Evolutionary conservation across 2,329 filamentous ascomycete genomes (phyloP), one percentile per base, ranked within the genome.

Genomic region (Colletotrichum viniferum): DNA sequence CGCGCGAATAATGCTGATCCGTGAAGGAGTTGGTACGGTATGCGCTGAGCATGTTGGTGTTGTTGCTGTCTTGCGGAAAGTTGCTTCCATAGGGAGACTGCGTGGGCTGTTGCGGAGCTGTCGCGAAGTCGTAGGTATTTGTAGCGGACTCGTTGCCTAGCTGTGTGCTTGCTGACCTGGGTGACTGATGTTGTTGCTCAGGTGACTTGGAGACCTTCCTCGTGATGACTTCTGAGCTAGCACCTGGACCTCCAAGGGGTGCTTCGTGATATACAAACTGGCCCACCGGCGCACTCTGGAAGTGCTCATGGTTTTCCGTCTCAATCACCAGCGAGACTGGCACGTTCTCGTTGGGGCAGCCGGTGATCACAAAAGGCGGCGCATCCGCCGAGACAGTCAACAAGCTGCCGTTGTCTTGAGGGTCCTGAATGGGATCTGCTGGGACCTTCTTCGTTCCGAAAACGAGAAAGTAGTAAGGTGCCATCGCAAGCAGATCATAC

Each of bases 391-490:
- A 91, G 79, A 98, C 88, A 34, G 90, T 90, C 84, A 97, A 98
- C 77, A 93, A 90, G 24, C 91, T 90, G 78, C 90, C 85, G 69
- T 83, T 85, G 76, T 92, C 90, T 85, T 87, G 91, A 78, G 84
- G 88, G 82, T 86, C 86, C 81, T 93, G 93, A 61, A 91, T 89
- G 28, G 96, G 88, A 71, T 92, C 89, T 73, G 92, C 92, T 70
- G 91, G 88, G n/a, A 83, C 81, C 83, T 93, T 92, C 80, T 94
- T 91, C n/a, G 90, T 89, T n/a, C 95, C 95, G 84, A 98, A 97
- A 62, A 93, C 90, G 70, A 98, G 84, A 77, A 86, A 93, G 80
- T 95, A 92, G 66, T 88, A 88, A 3, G 89, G 87, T 36, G 88
- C 89, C 83, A 92, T 90, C 73, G 85, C 81, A 77, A 89, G 84